Evolutionary conservation across 2,329 filamentous ascomycete species (phyloP), one percentile per base, ranked within the genome.

Genomic region (Cladophialophora bantiana): DNA sequence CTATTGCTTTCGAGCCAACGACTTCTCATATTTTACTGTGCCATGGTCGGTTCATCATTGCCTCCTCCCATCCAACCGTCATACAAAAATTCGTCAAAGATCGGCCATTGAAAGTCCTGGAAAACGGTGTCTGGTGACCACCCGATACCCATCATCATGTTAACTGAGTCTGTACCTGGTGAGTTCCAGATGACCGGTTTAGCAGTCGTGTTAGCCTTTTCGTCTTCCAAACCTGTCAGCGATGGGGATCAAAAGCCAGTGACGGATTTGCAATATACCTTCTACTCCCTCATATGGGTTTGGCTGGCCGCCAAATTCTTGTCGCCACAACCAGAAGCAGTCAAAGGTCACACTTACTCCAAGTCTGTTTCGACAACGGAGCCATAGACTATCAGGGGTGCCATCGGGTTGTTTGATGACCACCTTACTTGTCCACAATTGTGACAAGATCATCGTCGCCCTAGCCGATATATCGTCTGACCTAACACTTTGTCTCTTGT

Each of bases 391-490:
- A 56, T 68, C 56, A 4, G 45, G 35, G 12, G 63, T 66, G 52
- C 66, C 68, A 48, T 68, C 63, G 10, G 55, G 48, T 26, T 62
- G 56, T 48, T 57, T 59, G 34, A 66, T 60, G 6, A 60, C 58
- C 26, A 67, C 45, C 48, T 62, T 66, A 50, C 66, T 70, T 4
- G 62, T 64, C 68, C 68, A 70, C 7, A 70, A 35, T 31, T 68
- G 63, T 38, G 68, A 38, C 7, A 70, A 38, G 36, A 66, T 68
- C 20, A 68, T 64, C n/a, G 68, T 61, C 10, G 55, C 42, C 26
- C 63, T 45, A 15, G 66, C 54, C 18, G 62, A 40, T 10, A 66
- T 40, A 35, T 70, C 68, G n/a, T 68, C 63, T 4, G 59, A 40
- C 45, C 56, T 26, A 6, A 70, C 63, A n/a, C 62, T 58, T n/a